These are phyloP conservation scores for Colletotrichum tanaceti DNA, from an alignment of 2,329 filamentous ascomycete genomes.

Conservation along the genomic window DNA sequence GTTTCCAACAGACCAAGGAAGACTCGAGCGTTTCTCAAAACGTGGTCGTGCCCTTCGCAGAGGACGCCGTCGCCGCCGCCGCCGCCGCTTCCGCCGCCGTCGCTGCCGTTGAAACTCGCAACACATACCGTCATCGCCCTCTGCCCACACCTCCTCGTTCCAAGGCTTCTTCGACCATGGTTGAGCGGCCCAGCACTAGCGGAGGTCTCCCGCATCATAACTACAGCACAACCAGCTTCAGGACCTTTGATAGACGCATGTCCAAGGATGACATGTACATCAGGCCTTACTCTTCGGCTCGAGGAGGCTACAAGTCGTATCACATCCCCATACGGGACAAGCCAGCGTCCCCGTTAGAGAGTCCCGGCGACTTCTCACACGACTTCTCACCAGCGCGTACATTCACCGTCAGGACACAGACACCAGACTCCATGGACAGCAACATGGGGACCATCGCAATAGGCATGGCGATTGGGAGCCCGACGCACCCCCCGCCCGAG, in stretches of 20 bases:
- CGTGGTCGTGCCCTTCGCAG: conserved; percentile 46
- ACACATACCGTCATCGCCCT: conserved; percentile 43
- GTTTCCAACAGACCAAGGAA: conserved; percentile 49
- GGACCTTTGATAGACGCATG: conserved; percentile 55
- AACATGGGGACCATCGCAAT: conserved; percentile 63
- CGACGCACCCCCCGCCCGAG: conserved; percentile 57
- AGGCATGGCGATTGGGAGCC: conserved; percentile 81
- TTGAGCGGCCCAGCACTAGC: conserved; percentile 57
- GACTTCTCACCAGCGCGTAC: conserved; percentile 49
- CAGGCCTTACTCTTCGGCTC: conserved; percentile 47
- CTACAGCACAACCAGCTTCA: conserved; percentile 45
- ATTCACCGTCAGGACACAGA: conserved; percentile 54
- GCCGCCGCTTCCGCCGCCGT: conserved; percentile 48
- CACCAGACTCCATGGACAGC: conserved; percentile 57
- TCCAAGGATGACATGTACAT: conserved; percentile 58
- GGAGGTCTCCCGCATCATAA: conserved; percentile 48
- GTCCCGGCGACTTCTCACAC: conserved; percentile 49
- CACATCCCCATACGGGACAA: conserved; percentile 56
- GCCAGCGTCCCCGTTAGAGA: conserved; percentile 57
- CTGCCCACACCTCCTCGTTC: conserved; percentile 42
- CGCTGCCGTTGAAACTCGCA: conserved; percentile 44
- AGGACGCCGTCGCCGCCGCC: conserved; percentile 47
- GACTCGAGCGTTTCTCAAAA: conserved; percentile 48
- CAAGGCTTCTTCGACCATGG: conserved; percentile 43
- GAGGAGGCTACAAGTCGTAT: conserved; percentile 52